Percentiles rank a stretch among this genome's conserved stretches.
Evolutionary conservation across 768 basidiomycete species (phyloP).

Genomic region (Russula brevipes): DNA sequence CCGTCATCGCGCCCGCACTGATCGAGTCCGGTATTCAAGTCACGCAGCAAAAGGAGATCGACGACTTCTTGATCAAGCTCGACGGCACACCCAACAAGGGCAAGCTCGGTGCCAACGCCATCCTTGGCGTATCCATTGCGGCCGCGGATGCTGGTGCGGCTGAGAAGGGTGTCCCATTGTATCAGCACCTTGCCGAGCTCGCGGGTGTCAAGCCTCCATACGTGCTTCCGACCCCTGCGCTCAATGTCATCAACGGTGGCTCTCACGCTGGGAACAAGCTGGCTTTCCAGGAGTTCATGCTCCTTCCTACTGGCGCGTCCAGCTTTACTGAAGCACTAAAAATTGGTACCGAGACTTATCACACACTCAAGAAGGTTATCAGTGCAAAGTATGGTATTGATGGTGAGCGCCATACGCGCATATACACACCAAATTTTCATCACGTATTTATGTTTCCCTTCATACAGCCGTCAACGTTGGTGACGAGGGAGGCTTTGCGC

Average conservation of each 20-base stretch:
- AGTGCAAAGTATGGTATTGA: constrained; percentile 98
- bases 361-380: constrained; percentile 98
- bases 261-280: constrained; percentile 99
- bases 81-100: constrained; percentile 99
- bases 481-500: constrained; percentile 99
- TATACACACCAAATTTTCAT: constrained; percentile 6
- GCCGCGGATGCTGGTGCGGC: constrained; percentile 89
- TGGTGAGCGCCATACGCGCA: constrained; percentile 46
- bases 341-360: constrained; percentile 97
- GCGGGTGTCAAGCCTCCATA: constrained; percentile 94
- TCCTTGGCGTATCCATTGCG: constrained; percentile 97
- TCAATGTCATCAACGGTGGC: constrained; percentile 99
- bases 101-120: constrained; percentile 98
- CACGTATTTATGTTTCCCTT: constrained; percentile 16
- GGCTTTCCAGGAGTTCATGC: constrained; percentile 99
- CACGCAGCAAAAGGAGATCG: constrained; percentile 90
- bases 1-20: constrained; percentile 81
- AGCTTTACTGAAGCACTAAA: constrained; percentile 97
- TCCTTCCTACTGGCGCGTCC: constrained; percentile 88
- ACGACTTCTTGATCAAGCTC: constrained; percentile 96
- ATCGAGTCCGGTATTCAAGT: constrained; percentile 80
- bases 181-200: constrained; percentile 93
- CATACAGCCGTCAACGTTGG: constrained; percentile 93
- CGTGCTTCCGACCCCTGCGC: constrained; percentile 85
- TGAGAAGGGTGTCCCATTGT: constrained; percentile 92